phyloP scores from a whole-genome alignment of 768 basidiomycete genomes.

The Mycena belliarum region DNA sequence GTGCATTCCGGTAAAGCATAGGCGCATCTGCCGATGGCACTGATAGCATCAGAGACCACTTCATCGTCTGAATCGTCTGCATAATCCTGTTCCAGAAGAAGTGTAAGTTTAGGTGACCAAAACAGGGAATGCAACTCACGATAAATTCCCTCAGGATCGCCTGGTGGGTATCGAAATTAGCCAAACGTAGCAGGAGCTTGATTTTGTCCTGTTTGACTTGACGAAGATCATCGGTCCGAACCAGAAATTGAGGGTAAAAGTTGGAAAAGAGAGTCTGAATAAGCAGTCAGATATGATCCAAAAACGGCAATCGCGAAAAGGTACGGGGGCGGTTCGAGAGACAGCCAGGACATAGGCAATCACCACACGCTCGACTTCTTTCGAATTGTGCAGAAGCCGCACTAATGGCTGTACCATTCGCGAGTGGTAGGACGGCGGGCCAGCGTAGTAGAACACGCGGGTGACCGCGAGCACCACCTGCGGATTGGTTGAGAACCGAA shows the following conservation, averaged over 20 bases:
- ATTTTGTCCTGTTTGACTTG: conserved; percentile 78
- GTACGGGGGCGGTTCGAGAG: conserved; percentile 65
- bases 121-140: conserved; percentile 45
- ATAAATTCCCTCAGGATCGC: conserved; percentile 81
- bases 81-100: conserved; percentile 58
- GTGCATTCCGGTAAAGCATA: conserved; percentile 65
- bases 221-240: conserved; percentile 66
- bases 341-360: conserved; percentile 71
- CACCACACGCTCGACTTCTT: conserved; percentile 75
- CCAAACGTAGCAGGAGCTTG: conserved; percentile 64
- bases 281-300: not conserved
- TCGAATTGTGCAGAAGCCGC: conserved; percentile 64
- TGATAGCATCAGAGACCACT: conserved; percentile 72
- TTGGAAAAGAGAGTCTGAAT: conserved; percentile 61
- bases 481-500: conserved; percentile 1
- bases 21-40: conserved; percentile 79
- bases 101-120: not conserved
- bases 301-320: conserved; percentile 26
- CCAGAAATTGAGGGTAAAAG: conserved; percentile 65
- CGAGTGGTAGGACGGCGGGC: conserved; percentile 51
- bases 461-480: conserved; percentile 84
- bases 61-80: conserved; percentile 74
- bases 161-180: conserved; percentile 66
- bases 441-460: conserved; percentile 74
- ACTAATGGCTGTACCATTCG: conserved; percentile 74